phyloP scores from a whole-genome alignment of 495 filamentous ascomycete genomes.

The Penicillium tannophilum region DNA sequence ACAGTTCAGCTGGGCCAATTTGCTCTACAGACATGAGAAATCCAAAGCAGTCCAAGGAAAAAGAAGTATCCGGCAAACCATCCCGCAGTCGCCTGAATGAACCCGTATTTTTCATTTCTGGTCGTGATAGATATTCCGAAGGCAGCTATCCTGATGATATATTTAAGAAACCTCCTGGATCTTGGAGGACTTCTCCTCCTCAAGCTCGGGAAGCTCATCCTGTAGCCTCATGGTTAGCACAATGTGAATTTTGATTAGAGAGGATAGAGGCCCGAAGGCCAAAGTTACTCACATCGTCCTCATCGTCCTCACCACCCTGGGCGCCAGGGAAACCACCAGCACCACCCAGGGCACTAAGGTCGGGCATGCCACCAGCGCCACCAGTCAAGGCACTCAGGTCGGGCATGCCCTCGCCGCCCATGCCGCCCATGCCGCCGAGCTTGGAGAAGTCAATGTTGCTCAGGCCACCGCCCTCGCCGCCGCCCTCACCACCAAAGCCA shows the following conservation, averaged over 20 bases:
- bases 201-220: constrained; percentile 65
- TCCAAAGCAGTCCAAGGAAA: constrained; percentile 21
- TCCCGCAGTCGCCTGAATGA: constrained; percentile 20
- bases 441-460: constrained; percentile 84
- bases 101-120: constrained; percentile 29
- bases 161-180: constrained; percentile 60
- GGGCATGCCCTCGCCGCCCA: constrained; percentile 41
- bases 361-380: constrained; percentile 42
- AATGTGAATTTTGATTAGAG: constrained; percentile 29
- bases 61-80: constrained; percentile 14
- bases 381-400: constrained; percentile 52
- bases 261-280: constrained; percentile 37
- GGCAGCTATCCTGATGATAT: constrained; percentile 8
- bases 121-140: constrained; percentile 31
- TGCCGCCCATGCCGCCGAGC: constrained; percentile 64
- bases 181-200: constrained; percentile 51
- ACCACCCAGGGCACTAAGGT: constrained; percentile 30
- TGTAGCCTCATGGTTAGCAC: constrained; percentile 35
- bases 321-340: constrained; percentile 44
- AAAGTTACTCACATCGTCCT: constrained; percentile 52
- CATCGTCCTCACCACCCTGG: constrained; percentile 61
- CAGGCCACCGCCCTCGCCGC: constrained; percentile 63
- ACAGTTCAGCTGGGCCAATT: constrained; percentile 12
- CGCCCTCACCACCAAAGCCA: constrained; percentile 56
- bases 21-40: constrained; percentile 22